phyloP scores from a whole-genome alignment of 139 green algal species.

The Chlamydomonas sp. region DNA sequence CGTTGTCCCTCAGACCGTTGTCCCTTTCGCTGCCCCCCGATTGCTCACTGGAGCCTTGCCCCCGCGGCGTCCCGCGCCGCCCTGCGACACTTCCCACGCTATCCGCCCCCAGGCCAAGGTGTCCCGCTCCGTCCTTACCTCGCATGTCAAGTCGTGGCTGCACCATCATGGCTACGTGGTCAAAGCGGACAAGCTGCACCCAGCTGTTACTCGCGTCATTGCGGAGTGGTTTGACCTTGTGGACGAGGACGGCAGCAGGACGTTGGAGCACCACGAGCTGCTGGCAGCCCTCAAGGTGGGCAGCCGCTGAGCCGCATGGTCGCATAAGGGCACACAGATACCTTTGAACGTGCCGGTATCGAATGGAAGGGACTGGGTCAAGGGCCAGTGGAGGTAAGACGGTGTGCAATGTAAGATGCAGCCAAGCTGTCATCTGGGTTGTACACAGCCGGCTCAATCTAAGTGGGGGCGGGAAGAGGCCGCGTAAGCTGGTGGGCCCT shows the following conservation, averaged over 20 bases:
- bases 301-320: background rate
- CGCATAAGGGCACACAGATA: too few relatives aligned
- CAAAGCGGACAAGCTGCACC: slow-evolving; percentile 42
- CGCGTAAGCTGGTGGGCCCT: too few relatives aligned
- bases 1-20: too few relatives aligned
- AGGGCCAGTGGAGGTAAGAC: too few relatives aligned
- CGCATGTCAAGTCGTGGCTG: slow-evolving; percentile 42
- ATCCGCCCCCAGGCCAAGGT: slow-evolving; percentile 33
- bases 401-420: too few relatives aligned
- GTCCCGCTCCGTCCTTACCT: slow-evolving; percentile 16
- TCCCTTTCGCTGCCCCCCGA: background rate
- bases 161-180: slow-evolving; percentile 42
- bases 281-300: slow-evolving; percentile 57
- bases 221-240: slow-evolving; percentile 59
- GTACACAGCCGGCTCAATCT: too few relatives aligned
- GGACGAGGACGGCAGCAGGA: slow-evolving; percentile 59
- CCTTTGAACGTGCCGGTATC: too few relatives aligned
- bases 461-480: too few relatives aligned
- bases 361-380: too few relatives aligned
- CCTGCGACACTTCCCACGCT: background rate
- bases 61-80: background rate
- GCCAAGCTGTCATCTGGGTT: too few relatives aligned
- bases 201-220: slow-evolving; percentile 37
- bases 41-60: background rate
- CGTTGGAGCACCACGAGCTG: slow-evolving; percentile 63